These are phyloP conservation scores for Thelonectria discophora DNA, from an alignment of 2,329 filamentous ascomycete genomes.

Conservation along the genomic window DNA sequence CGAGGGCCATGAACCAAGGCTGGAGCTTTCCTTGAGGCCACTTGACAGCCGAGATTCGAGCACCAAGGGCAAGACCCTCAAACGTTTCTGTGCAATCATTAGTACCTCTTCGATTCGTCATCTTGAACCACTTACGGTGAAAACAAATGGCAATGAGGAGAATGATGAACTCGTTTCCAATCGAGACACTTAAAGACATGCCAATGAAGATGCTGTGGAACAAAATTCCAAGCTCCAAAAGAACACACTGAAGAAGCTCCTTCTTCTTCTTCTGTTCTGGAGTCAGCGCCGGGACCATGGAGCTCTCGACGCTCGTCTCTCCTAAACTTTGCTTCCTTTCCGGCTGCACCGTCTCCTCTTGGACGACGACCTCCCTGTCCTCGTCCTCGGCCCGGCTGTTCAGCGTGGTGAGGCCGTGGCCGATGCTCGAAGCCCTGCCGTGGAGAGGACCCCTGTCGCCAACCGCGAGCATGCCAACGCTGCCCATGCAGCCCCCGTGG, in stretches of 20 bases:
- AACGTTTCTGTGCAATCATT: conserved; percentile 51
- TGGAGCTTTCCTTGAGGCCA: conserved; percentile 53
- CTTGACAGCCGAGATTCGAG: conserved; percentile 67
- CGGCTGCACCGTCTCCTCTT: conserved; percentile 25
- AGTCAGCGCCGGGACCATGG: conserved; percentile 42
- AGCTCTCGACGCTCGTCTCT: conserved; percentile 38
- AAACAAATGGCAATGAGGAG: conserved; percentile 81
- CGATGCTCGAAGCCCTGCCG: conserved; percentile 48
- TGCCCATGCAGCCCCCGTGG: conserved; percentile 40
- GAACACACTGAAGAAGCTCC: conserved; percentile 77
- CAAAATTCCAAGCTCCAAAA: conserved; percentile 79
- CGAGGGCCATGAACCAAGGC: conserved; percentile 66
- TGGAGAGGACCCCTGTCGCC: conserved; percentile 46
- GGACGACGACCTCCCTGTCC: conserved; percentile 27
- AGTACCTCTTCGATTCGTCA: background rate
- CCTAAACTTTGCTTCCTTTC: conserved; percentile 34
- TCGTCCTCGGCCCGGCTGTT: conserved; percentile 35
- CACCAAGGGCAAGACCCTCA: conserved; percentile 69
- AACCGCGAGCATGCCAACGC: conserved; percentile 42
- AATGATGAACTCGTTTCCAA: conserved; percentile 79
- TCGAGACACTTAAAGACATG: conserved; percentile 82
- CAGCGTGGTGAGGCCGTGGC: conserved; percentile 45
- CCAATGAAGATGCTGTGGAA: conserved; percentile 78
- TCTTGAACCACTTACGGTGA: conserved; percentile 59
- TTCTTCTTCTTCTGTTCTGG: conserved; percentile 68